phyloP scores from a whole-genome alignment of 257 asterid species.

The Solanum infundibuliforme region DNA sequence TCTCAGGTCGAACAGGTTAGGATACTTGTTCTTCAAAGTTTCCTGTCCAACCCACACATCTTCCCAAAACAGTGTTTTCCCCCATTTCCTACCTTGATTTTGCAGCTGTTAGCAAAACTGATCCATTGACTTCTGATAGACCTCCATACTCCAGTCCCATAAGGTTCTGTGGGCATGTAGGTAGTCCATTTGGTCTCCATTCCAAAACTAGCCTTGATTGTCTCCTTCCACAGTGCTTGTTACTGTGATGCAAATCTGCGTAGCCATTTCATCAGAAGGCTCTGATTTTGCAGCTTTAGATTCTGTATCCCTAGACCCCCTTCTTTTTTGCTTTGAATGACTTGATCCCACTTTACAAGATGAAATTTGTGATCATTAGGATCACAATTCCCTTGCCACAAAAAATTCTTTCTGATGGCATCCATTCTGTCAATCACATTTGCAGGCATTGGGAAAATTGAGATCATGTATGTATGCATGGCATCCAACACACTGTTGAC shows the following conservation, averaged over 20 bases:
- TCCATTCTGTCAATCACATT: neutral
- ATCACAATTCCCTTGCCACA: neutral
- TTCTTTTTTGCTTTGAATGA: neutral
- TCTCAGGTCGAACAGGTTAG: neutral
- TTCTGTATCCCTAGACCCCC: neutral
- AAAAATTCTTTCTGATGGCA: neutral
- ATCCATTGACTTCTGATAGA: neutral
- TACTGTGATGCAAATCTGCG: neutral
- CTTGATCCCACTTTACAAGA: neutral
- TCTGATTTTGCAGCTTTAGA: neutral
- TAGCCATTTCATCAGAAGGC: neutral
- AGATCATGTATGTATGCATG: neutral
- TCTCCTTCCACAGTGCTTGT: neutral
- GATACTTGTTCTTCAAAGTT: neutral
- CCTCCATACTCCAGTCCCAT: neutral
- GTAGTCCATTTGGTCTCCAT: neutral
- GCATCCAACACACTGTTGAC: neutral
- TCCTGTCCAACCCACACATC: neutral
- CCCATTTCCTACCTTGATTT: neutral
- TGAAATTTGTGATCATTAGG: neutral
- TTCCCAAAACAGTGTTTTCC: neutral
- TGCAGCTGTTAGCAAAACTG: neutral
- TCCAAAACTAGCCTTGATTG: neutral
- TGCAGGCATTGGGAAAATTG: neutral
- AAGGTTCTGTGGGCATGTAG: neutral